Evolutionary conservation across 164 flowering plant genomes (phyloP), one percentile per base, ranked within the genome.

Genomic region (Liquidambar formosana): DNA sequence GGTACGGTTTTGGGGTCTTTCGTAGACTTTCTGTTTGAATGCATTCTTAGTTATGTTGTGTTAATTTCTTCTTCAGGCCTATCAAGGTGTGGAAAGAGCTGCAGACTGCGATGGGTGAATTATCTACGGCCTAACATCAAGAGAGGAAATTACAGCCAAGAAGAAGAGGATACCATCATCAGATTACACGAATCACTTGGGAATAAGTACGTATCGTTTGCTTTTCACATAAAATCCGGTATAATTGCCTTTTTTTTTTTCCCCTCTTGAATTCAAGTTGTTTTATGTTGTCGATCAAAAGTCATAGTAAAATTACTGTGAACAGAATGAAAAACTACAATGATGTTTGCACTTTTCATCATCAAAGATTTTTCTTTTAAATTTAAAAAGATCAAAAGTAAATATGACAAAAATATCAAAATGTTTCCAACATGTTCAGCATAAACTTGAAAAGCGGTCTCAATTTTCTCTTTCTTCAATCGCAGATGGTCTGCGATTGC

Each of bases 401-500:
- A n/a, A n/a, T n/a, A n/a, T n/a, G n/a, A n/a, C n/a, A n/a, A n/a
- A n/a, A n/a, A n/a, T n/a, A n/a, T n/a, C n/a, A n/a, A n/a, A n/a
- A n/a, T n/a, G n/a, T n/a, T n/a, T n/a, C n/a, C n/a, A n/a, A n/a
- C n/a, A n/a, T n/a, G n/a, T n/a, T n/a, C n/a, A n/a, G n/a, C n/a
- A n/a, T n/a, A n/a, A n/a, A n/a, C n/a, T 33, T 33, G 41, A 6
- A 33, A 6, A 33, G 41, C 2, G 41, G 41, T 33, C 6, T 33
- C 41, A 33, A 5, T 4, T 49, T 49, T 13, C 5, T 18, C 5
- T 21, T 22, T 21, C 8, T 21, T 54, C 4, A 21, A 12, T 22
- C 65, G 51, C 76, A 79, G 82, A 67, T 79, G 82, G 82, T 76
- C 79, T 15, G 57, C 69, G 0, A 79, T 79, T 49, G 82, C 82